These are phyloP conservation scores for Fusarium longipes DNA, from an alignment of 2,329 filamentous ascomycete genomes.

Conservation along the genomic window DNA sequence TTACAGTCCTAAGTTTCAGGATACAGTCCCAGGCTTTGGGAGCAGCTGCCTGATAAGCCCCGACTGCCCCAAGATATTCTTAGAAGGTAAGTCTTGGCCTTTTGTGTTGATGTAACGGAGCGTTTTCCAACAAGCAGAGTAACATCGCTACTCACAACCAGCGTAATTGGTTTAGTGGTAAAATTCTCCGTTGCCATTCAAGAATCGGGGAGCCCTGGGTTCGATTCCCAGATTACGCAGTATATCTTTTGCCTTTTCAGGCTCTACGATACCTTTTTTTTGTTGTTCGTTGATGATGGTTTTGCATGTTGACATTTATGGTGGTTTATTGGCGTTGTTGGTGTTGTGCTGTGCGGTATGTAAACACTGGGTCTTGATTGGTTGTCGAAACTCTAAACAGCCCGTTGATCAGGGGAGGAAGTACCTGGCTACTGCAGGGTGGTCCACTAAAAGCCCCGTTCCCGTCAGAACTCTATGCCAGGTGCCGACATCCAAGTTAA, in stretches of 20 bases:
- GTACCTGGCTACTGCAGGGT: constrained; percentile 34
- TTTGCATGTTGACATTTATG: background rate
- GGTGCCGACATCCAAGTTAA: background rate
- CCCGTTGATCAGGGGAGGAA: constrained; percentile 4
- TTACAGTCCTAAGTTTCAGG: background rate
- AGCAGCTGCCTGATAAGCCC: too few relatives aligned
- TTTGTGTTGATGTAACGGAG: background rate
- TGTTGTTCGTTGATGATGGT: background rate
- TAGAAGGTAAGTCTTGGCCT: background rate
- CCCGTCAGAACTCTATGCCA: constrained; percentile 18
- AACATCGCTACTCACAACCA: background rate
- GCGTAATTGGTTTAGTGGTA: constrained; percentile 37
- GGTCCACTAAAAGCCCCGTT: constrained; percentile 10
- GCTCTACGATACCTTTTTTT: background rate
- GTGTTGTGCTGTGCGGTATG: constrained; percentile 7
- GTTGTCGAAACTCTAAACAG: background rate
- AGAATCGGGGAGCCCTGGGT: constrained; percentile 30
- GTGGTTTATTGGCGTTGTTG: background rate
- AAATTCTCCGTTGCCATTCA: constrained; percentile 33
- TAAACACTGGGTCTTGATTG: constrained; percentile 26
- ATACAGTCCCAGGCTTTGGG: too few relatives aligned
- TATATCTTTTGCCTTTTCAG: background rate
- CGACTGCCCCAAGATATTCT: too few relatives aligned
- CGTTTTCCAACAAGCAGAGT: background rate
- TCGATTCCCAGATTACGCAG: constrained; percentile 32